Conservation (phyloP, 2,329 filamentous ascomycete species). For the Nigrospora oryzae region DNA sequence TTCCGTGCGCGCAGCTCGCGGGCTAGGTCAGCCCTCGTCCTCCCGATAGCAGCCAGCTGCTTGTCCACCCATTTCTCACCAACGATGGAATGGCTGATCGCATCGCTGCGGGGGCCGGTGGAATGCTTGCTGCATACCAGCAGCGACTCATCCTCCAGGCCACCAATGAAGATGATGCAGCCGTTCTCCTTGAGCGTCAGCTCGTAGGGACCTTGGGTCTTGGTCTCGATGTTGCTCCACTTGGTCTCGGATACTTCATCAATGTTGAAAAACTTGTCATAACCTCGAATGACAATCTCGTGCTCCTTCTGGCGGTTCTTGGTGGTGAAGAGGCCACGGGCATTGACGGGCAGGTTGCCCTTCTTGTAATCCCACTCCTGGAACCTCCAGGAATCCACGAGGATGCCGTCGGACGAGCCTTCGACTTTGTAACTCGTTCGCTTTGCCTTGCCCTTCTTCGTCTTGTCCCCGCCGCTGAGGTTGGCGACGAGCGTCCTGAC, state of each 20-base stretch:
- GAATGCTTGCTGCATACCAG: slow-evolving; percentile 99
- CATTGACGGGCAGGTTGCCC: slow-evolving; percentile 77
- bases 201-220: slow-evolving; percentile 85
- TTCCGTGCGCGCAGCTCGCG: slow-evolving; percentile 70
- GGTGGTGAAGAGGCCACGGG: slow-evolving; percentile 89
- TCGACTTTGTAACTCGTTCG: slow-evolving; percentile 69
- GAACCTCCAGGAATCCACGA: slow-evolving; percentile 86
- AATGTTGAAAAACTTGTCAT: slow-evolving; percentile 99
- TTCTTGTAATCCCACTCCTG: slow-evolving; percentile 96
- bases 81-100: slow-evolving; percentile 71
- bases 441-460: slow-evolving; percentile 58
- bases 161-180: slow-evolving; percentile 97
- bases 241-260: slow-evolving; percentile 73
- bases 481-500: slow-evolving; percentile 56
- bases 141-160: slow-evolving; percentile 79
- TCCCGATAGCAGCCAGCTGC: slow-evolving; percentile 71
- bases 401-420: slow-evolving; percentile 52
- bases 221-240: slow-evolving; percentile 68
- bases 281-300: slow-evolving; percentile 82
- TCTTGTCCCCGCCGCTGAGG: slow-evolving; percentile 52
- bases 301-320: slow-evolving; percentile 51
- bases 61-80: slow-evolving; percentile 76
- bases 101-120: slow-evolving; percentile 69
- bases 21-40: slow-evolving; percentile 71
- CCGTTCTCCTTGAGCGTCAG: slow-evolving; percentile 97